These are phyloP conservation scores for Glomus cerebriforme DNA, from an alignment of 192 early-diverging fungal species.

Conservation along the genomic window DNA sequence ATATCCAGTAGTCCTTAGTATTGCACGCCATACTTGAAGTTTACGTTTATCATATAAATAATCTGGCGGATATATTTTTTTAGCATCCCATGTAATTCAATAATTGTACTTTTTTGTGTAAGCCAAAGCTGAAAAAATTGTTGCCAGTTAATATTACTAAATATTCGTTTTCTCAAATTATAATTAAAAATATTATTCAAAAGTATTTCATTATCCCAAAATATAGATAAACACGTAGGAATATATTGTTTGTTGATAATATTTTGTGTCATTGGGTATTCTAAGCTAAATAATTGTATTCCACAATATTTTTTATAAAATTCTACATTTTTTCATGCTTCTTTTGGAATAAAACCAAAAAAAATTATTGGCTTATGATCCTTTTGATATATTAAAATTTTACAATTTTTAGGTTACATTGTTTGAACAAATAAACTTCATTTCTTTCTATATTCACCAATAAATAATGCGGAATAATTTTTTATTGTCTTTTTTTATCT, in stretches of 20 bases:
- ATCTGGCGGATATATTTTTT: not conserved
- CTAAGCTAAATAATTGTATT: not conserved
- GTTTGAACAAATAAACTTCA: not conserved
- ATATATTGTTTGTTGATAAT: no score
- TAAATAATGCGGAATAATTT: not conserved
- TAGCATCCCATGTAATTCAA: not conserved
- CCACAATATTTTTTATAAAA: not conserved
- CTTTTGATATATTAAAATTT: not conserved
- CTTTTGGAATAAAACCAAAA: not conserved
- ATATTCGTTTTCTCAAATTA: not conserved
- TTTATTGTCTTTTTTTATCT: not conserved
- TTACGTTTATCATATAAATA: not conserved
- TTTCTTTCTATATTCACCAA: not conserved
- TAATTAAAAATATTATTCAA: not conserved
- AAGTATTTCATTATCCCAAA: not conserved
- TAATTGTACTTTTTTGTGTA: not conserved
- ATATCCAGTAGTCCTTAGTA: no score
- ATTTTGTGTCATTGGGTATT: not conserved
- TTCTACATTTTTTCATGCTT: not conserved
- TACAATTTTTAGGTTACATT: not conserved
- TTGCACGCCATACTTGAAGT: not conserved
- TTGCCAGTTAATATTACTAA: not conserved
- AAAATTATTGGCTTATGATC: not conserved
- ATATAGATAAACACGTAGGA: not conserved
- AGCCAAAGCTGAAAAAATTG: not conserved